These are phyloP conservation scores for Spirogloea muscicola DNA, from an alignment of 139 green algal species.

Conservation along the genomic window DNA sequence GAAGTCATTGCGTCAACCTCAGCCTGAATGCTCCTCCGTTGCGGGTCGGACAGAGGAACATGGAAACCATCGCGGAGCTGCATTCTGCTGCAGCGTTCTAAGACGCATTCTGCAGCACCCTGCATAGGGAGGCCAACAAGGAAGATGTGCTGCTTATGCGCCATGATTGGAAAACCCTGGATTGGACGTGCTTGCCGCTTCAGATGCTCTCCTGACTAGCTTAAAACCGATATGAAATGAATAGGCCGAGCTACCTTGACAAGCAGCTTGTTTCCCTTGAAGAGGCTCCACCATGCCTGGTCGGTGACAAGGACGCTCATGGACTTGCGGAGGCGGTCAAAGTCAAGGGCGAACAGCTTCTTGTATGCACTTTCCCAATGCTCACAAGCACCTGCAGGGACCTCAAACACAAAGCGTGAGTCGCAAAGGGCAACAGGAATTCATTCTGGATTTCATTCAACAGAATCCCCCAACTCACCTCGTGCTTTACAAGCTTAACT, in stretches of 20 bases:
- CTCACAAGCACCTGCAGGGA: constrained; percentile 20
- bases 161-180: no score
- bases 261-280: constrained; percentile 26
- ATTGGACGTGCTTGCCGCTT: no score
- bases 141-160: no score
- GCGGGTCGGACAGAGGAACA: constrained; percentile 36
- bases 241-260: constrained; percentile 41
- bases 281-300: not conserved
- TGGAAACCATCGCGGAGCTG: constrained; percentile 70
- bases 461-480: not conserved
- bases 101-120: constrained; percentile 88
- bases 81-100: constrained; percentile 77
- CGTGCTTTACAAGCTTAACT: not conserved
- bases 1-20: constrained; percentile 72
- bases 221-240: no score
- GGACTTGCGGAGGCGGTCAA: constrained; percentile 93
- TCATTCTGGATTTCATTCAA: no score
- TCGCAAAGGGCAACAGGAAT: no score
- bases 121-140: constrained; percentile 69
- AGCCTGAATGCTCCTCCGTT: constrained; percentile 26
- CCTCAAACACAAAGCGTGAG: constrained; percentile 1
- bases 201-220: no score
- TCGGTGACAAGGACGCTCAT: constrained; percentile 85
- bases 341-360: constrained; percentile 83
- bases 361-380: not conserved